Conservation (phyloP, 495 filamentous ascomycete species). For the Collariella sp. region DNA sequence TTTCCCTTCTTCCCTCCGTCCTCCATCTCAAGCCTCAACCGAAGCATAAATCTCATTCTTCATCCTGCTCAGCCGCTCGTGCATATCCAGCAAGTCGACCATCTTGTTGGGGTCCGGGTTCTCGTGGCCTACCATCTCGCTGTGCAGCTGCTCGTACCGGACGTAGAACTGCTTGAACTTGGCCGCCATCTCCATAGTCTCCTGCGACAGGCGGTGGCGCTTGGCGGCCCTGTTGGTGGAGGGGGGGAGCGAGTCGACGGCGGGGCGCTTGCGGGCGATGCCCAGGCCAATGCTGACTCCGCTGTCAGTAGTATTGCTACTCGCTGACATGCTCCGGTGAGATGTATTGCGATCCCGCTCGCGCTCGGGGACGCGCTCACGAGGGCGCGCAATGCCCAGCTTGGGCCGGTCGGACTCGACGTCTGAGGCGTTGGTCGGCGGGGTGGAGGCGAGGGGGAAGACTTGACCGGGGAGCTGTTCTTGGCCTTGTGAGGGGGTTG, state of each 20-base stretch:
- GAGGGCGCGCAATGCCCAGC: background rate
- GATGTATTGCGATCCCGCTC: constrained; percentile 27
- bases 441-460: constrained; percentile 69
- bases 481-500: constrained; percentile 33
- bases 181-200: constrained; percentile 45
- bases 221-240: constrained; percentile 30
- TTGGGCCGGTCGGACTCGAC: constrained; percentile 33
- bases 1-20: background rate
- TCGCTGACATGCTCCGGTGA: constrained; percentile 12
- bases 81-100: constrained; percentile 52
- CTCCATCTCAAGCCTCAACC: constrained; percentile 5
- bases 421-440: constrained; percentile 66
- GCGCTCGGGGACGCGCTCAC: constrained; percentile 13
- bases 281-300: constrained; percentile 11
- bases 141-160: constrained; percentile 55
- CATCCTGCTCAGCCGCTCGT: constrained; percentile 48
- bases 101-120: constrained; percentile 50
- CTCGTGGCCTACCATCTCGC: constrained; percentile 43
- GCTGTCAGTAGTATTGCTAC: constrained; percentile 17
- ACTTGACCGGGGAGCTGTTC: constrained; percentile 57
- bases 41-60: constrained; percentile 55
- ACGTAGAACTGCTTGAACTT: constrained; percentile 55
- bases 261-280: constrained; percentile 33
- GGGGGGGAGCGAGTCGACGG: constrained; percentile 15
- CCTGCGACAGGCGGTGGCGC: constrained; percentile 30